These are phyloP conservation scores for Mortierella sp. DNA, from an alignment of 371 early-diverging fungal genomes.

Conservation along the genomic window DNA sequence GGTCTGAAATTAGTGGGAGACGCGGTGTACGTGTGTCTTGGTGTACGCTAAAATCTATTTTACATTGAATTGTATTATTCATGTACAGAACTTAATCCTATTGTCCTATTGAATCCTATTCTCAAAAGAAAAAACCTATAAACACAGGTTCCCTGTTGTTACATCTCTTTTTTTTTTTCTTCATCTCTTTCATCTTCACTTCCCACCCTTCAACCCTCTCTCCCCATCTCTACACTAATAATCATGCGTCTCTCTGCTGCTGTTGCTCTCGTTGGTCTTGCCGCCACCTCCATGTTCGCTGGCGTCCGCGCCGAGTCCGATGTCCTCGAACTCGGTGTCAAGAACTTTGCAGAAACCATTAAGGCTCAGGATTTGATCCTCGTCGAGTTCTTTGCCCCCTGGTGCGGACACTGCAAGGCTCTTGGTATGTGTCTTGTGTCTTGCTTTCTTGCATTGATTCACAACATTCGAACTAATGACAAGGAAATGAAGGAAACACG, in stretches of 20 bases:
- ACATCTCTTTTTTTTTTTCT: conserved; percentile 9
- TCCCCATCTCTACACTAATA: neutral
- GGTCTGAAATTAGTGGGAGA: too few species aligned
- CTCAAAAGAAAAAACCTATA: conserved; percentile 5
- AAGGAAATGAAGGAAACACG: too few species aligned
- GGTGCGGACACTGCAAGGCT: conserved; percentile 97
- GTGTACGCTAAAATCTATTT: too few species aligned
- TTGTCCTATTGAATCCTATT: too few species aligned
- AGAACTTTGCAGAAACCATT: conserved; percentile 75
- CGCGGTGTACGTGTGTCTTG: too few species aligned
- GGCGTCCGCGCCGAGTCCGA: conserved; percentile 64
- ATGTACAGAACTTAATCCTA: too few species aligned
- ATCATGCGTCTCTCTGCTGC: conserved; percentile 54
- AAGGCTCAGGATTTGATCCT: conserved; percentile 79
- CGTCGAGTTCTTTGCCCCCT: conserved; percentile 96
- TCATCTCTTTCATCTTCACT: conserved; percentile 4
- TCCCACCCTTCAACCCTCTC: conserved; percentile 1
- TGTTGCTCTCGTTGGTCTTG: conserved; percentile 43
- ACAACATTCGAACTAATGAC: too few species aligned
- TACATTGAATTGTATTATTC: too few species aligned
- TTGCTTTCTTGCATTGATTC: too few species aligned
- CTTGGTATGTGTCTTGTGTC: conserved; percentile 62
- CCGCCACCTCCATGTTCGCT: conserved; percentile 45
- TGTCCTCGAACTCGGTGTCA: conserved; percentile 77
- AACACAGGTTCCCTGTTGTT: neutral